A percentile compares a stretch with the other conserved stretches of the same genome.
These are phyloP conservation scores for Chalaropsis ovoidea DNA, from an alignment of 2,329 filamentous ascomycete species.

Conservation along the genomic window DNA sequence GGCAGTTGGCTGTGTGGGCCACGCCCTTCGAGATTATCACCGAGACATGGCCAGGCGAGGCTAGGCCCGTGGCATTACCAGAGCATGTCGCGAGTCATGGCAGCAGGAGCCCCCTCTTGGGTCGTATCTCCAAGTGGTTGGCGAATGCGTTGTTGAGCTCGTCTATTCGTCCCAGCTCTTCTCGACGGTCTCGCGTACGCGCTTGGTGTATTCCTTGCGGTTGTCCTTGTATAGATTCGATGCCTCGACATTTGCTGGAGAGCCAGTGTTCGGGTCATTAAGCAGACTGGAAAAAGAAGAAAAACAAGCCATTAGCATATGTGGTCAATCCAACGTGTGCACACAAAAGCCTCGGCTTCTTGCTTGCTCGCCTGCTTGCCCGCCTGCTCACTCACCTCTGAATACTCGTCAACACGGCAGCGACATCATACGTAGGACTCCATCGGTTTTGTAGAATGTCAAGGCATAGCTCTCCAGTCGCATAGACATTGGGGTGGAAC, in stretches of 20 bases:
- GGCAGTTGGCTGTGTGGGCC: too few species aligned
- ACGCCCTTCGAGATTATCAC: too few species aligned
- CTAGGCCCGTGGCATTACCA: too few species aligned
- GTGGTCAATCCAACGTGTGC: background rate
- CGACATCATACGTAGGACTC: constrained; percentile 98
- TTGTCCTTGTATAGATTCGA: constrained; percentile 99
- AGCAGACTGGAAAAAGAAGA: constrained; percentile 53
- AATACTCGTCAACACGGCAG: constrained; percentile 91
- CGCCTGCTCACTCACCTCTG: constrained; percentile 57
- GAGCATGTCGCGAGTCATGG: too few species aligned
- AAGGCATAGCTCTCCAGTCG: constrained; percentile 87
- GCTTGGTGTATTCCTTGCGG: constrained; percentile 88
- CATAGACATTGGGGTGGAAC: constrained; percentile 99
- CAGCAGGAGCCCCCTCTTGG: too few species aligned
- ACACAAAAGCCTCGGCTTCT: background rate
- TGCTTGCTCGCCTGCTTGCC: background rate
- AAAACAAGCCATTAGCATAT: constrained; percentile 29
- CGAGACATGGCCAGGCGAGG: too few species aligned
- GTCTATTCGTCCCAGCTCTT: constrained; percentile 93
- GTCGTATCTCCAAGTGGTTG: background rate
- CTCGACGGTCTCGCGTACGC: constrained; percentile 91
- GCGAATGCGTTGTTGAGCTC: background rate
- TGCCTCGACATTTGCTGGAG: constrained; percentile 93
- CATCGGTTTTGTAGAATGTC: constrained; percentile 97
- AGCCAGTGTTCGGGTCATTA: constrained; percentile 97